A percentile compares a stretch with the other conserved stretches of the same genome.
Evolutionary conservation across 169 alveolate genomes (phyloP).

Genomic region (Plasmodium vivax): DNA sequence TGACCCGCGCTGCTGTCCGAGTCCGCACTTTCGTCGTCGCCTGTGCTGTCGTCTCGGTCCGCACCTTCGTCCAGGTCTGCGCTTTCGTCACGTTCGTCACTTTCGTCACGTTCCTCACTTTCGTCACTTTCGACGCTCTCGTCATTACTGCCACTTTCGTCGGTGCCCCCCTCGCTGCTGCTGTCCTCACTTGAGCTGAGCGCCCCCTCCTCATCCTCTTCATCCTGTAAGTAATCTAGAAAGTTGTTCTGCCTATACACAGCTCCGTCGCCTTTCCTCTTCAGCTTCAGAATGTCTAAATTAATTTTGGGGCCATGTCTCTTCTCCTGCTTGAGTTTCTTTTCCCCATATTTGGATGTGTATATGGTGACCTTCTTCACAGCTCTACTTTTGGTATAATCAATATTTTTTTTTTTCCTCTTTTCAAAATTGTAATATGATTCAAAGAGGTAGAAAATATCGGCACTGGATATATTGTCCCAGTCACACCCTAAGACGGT

Average conservation of each 20-base stretch:
- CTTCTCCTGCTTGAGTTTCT: conserved; percentile 92
- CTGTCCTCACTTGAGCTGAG: neutral
- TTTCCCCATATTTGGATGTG: conserved; percentile 94
- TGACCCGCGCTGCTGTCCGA: neutral
- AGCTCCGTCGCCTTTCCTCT: conserved; percentile 18
- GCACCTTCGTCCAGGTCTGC: conserved; percentile 75
- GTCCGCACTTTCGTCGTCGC: neutral
- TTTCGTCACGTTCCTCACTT: conserved; percentile 23
- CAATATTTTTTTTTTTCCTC: conserved; percentile 76
- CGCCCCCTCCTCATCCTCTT: conserved; percentile 44
- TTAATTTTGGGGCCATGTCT: conserved; percentile 92
- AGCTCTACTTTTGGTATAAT: conserved; percentile 83
- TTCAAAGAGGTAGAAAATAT: conserved; percentile 92
- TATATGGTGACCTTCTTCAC: conserved; percentile 92
- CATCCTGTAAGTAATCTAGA: conserved; percentile 72
- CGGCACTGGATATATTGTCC: conserved; percentile 95
- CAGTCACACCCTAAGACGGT: conserved; percentile 98
- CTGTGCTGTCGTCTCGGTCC: conserved; percentile 51
- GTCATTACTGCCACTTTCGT: neutral
- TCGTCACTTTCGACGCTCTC: conserved; percentile 27
- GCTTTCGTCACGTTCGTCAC: conserved; percentile 2
- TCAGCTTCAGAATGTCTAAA: neutral
- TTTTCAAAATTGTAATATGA: conserved; percentile 85
- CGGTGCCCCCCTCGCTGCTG: neutral
- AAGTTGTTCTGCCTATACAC: conserved; percentile 60